Evolutionary conservation across 148 eudicot genomes (phyloP), one percentile per base, ranked within the genome.

Genomic region (Rhododendron griersonianum): DNA sequence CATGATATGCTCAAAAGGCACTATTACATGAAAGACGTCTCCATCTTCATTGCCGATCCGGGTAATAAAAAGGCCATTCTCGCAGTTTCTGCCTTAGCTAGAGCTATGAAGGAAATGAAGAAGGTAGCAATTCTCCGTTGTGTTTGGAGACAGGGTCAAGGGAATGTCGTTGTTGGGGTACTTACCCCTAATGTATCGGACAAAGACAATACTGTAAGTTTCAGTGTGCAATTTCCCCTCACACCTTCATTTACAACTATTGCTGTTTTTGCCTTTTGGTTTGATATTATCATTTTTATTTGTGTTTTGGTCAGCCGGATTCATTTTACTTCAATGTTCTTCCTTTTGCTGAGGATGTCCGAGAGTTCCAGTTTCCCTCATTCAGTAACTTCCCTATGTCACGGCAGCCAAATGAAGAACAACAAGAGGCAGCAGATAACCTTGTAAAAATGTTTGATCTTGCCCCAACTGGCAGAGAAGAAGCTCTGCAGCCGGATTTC

Each of bases 361-460:
- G 99, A 55, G 99, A 97, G 91, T 97, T 94, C 86, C 99, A 94
- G 75, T 97, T 97, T 91, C 99, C 96, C 51, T 97, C 98, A 84
- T 95, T 97, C 85, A 91, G 90, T 89, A 94, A 90, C 87, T 87
- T 97, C 37, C 98, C 99, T 48, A 86, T 88, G 85, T 87, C 95
- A 85, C 86, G 89, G 92, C 98, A 91, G 90, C 99, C 98, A 74
- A 92, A 91, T 82, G 91, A 94, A 88, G 87, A 93, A 85, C 96
- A 97, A 86, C 99, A 94, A 87, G 94, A 89, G 84, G 98, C 94
- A 53, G 93, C 98, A 81, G 98, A 97, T 90, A 93, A 93, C 87
- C 87, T 97, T 82, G 99, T 97, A 48, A 92, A 87, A 88, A 94
- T 94, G 95, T 92, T 95, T 78, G 98, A 95, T 87, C 98, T 97